Percentiles rank a stretch among this genome's conserved stretches.
phyloP scores from a whole-genome alignment of 805 yeast genomes.

The Schwanniomyces occidentalis region DNA sequence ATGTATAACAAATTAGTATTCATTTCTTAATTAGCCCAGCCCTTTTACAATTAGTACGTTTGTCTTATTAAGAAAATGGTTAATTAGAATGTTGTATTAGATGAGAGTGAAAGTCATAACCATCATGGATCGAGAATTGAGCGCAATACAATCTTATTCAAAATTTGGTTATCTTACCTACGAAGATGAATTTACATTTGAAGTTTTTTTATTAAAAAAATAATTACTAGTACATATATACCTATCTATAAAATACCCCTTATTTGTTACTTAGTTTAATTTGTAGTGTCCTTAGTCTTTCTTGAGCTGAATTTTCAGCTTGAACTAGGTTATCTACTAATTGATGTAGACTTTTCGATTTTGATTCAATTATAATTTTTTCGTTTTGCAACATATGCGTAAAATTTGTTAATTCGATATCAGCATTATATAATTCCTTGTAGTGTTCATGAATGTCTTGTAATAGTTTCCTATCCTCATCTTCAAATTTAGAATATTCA shows the following conservation, averaged over 20 bases:
- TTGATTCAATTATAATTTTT: constrained; percentile 14
- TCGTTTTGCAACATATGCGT: constrained; percentile 16
- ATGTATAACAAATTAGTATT: constrained; percentile 46
- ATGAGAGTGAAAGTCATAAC: no score
- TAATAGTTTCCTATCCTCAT: constrained; percentile 5
- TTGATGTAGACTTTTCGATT: constrained; percentile 20
- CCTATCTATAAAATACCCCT: no score
- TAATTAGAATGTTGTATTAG: no score
- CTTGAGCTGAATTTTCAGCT: constrained; percentile 12
- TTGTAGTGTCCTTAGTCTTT: constrained; percentile 6
- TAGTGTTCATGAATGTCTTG: constrained; percentile 9
- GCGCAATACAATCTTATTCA: no score
- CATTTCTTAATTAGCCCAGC: no score
- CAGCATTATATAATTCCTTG: constrained; percentile 13
- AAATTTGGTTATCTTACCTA: no score
- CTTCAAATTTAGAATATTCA: constrained; percentile 5
- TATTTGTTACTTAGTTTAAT: background rate
- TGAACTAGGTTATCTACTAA: constrained; percentile 22
- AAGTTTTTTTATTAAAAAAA: no score
- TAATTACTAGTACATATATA: no score
- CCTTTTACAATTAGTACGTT: no score
- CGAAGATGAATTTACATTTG: no score
- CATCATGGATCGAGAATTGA: no score
- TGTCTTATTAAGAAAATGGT: no score
- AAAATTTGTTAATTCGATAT: constrained; percentile 15